Conservation (phyloP, 139 green algal genomes). For the Chlamydomonas asymmetrica region DNA sequence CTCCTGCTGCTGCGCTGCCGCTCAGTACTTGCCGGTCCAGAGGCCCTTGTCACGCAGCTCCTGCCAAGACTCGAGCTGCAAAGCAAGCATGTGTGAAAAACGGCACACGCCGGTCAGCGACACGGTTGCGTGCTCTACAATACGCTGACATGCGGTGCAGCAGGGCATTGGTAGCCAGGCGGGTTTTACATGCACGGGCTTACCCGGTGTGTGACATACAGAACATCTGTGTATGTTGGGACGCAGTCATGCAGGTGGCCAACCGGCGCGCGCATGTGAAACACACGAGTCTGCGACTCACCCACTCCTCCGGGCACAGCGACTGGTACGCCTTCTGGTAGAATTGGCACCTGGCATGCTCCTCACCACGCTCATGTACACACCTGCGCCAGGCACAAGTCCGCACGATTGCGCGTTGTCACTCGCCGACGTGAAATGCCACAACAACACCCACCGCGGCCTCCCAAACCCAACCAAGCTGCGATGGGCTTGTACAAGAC, state of each 20-base stretch:
- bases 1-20: too few species aligned
- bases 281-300: too few species aligned
- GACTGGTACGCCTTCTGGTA: constrained; percentile 77
- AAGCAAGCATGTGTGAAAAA: background rate
- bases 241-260: background rate
- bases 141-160: too few species aligned
- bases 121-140: background rate
- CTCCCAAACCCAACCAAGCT: background rate
- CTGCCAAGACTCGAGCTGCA: constrained; percentile 56
- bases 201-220: too few species aligned
- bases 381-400: constrained; percentile 46
- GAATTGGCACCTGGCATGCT: constrained; percentile 58
- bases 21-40: constrained; percentile 63
- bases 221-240: background rate
- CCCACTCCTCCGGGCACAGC: constrained; percentile 88
- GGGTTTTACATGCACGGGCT: too few species aligned
- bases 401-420: too few species aligned
- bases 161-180: too few species aligned
- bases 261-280: too few species aligned
- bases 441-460: too few species aligned
- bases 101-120: background rate
- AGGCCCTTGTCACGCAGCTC: constrained; percentile 58
- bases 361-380: constrained; percentile 72
- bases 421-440: too few species aligned
- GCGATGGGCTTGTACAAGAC: background rate